These are phyloP conservation scores for Zopfia rhizophila DNA, from an alignment of 2,329 filamentous ascomycete species.

Conservation along the genomic window DNA sequence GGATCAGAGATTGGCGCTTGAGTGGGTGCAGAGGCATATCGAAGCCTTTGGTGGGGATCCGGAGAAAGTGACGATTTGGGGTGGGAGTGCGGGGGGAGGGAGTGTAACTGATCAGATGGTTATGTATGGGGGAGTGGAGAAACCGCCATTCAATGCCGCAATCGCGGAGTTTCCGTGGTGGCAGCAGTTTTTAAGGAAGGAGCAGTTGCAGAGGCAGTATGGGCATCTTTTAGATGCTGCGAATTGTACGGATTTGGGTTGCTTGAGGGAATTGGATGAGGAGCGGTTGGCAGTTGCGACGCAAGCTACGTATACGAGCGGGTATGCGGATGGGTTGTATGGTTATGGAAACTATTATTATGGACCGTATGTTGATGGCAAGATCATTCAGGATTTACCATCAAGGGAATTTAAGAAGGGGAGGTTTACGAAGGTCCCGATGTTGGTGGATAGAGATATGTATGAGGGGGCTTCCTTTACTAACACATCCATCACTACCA, in stretches of 20 bases:
- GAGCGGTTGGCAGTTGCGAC: slow-evolving; percentile 25
- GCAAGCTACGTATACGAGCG: slow-evolving; percentile 30
- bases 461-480: slow-evolving; percentile 51
- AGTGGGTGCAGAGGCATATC: slow-evolving; percentile 71
- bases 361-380: slow-evolving; percentile 49
- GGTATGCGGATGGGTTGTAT: slow-evolving; percentile 29
- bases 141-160: slow-evolving; percentile 50
- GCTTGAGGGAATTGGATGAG: slow-evolving; percentile 31
- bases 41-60: slow-evolving; percentile 59
- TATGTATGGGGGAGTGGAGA: slow-evolving; percentile 40
- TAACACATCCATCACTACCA: slow-evolving; percentile 39
- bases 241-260: slow-evolving; percentile 38
- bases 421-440: slow-evolving; percentile 48
- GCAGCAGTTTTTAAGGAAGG: slow-evolving; percentile 44
- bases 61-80: slow-evolving; percentile 66
- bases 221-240: slow-evolving; percentile 32
- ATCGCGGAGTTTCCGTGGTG: slow-evolving; percentile 50
- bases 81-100: slow-evolving; percentile 67
- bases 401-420: slow-evolving; percentile 44
- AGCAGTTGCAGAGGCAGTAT: slow-evolving; percentile 44
- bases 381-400: slow-evolving; percentile 44
- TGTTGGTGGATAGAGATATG: slow-evolving; percentile 44
- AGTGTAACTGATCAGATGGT: slow-evolving; percentile 55
- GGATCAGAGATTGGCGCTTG: slow-evolving; percentile 66
- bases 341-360: slow-evolving; percentile 49